Evolutionary conservation across 805 yeast species (phyloP).

Genomic region (Candida vartiovaarae): DNA sequence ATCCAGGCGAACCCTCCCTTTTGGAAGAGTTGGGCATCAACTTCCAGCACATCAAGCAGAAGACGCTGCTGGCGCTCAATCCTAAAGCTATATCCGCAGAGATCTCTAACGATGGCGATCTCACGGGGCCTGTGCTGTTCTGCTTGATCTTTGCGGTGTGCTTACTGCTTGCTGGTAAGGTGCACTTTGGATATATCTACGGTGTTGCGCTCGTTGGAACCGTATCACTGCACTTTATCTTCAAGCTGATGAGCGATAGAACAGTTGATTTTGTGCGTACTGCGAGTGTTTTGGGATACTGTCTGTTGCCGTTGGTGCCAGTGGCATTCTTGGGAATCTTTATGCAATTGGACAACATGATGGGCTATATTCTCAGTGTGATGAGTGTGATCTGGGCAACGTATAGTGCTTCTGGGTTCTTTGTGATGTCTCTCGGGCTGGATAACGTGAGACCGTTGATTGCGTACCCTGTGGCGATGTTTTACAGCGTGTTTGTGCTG

Average conservation of each 20-base stretch:
- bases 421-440: conserved; percentile 76
- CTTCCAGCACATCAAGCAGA: conserved; percentile 76
- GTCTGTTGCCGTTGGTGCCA: conserved; percentile 81
- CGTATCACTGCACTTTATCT: conserved; percentile 70
- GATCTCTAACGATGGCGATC: conserved; percentile 79
- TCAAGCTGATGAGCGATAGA: conserved; percentile 75
- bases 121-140: conserved; percentile 92
- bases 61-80: conserved; percentile 80
- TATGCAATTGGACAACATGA: conserved; percentile 55
- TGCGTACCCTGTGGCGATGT: conserved; percentile 89
- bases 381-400: conserved; percentile 86
- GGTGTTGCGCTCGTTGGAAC: conserved; percentile 95
- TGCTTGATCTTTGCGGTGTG: conserved; percentile 82
- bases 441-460: conserved; percentile 82
- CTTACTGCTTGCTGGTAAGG: conserved; percentile 80
- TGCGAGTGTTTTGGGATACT: conserved; percentile 90
- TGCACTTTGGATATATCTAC: conserved; percentile 93
- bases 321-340: conserved; percentile 63
- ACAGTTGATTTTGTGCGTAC: conserved; percentile 57
- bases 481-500: conserved; percentile 89
- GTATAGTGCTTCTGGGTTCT: conserved; percentile 86
- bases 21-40: conserved; percentile 92
- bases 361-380: conserved; percentile 66
- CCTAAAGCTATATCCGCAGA: conserved; percentile 62
- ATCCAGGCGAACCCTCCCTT: conserved; percentile 90